Conservation (phyloP, 2,329 filamentous ascomycete genomes). For the Penicillium crustosum region DNA sequence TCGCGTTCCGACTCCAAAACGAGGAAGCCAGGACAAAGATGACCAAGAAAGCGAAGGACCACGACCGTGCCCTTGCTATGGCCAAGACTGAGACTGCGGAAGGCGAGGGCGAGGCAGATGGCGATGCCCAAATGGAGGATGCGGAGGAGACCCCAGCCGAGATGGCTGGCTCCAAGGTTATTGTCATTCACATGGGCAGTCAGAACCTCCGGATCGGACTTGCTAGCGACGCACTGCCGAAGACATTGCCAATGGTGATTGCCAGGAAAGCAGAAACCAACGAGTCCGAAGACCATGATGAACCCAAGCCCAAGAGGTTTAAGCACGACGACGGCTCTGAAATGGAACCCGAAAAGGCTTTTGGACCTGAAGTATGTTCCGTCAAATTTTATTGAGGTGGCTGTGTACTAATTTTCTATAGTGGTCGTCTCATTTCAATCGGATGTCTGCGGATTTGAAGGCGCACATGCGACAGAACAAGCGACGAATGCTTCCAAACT, state of each 20-base stretch:
- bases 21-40: slow-evolving; percentile 83
- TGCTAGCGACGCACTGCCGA: slow-evolving; percentile 92
- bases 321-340: slow-evolving; percentile 56
- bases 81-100: slow-evolving; percentile 65
- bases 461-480: slow-evolving; percentile 90
- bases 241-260: slow-evolving; percentile 90
- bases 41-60: slow-evolving; percentile 81
- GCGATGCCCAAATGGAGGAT: slow-evolving; percentile 59
- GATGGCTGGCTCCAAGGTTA: slow-evolving; percentile 80
- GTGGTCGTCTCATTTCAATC: slow-evolving; percentile 67
- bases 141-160: slow-evolving; percentile 56
- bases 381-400: not conserved
- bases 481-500: slow-evolving; percentile 92
- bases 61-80: slow-evolving; percentile 79
- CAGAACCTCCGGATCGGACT: slow-evolving; percentile 93
- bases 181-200: slow-evolving; percentile 92
- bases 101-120: slow-evolving; percentile 41
- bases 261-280: slow-evolving; percentile 74
- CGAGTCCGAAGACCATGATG: slow-evolving; percentile 78
- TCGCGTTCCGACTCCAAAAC: slow-evolving; percentile 82
- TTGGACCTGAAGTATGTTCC: slow-evolving; percentile 73
- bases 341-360: slow-evolving; percentile 70
- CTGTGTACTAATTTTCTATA: slow-evolving; percentile 26
- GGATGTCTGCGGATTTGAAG: slow-evolving; percentile 84
- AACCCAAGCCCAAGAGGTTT: slow-evolving; percentile 69